Conservation (phyloP, 345 rosid genomes). For the Populus euphratica region DNA sequence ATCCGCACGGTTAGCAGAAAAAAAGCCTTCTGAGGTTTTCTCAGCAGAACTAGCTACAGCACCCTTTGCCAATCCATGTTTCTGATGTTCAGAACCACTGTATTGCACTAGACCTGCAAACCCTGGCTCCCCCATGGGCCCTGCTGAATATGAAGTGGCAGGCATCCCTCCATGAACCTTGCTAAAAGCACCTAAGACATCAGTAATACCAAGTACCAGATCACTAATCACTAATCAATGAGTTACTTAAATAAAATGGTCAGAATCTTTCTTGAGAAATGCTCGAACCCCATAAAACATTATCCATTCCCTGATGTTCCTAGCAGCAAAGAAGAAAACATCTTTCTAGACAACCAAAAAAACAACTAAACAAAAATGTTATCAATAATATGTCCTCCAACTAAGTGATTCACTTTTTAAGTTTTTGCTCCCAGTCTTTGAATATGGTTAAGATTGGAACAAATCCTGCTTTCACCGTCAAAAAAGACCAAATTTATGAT, state of each 20-base stretch:
- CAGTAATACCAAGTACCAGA: constrained; percentile 9
- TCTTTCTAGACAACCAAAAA: neutral
- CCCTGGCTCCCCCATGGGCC: constrained; percentile 35
- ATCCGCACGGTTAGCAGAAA: constrained; percentile 36
- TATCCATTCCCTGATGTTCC: neutral
- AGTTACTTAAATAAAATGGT: neutral
- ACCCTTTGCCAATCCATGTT: constrained; percentile 18
- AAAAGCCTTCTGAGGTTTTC: constrained; percentile 24
- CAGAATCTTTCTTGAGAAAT: neutral
- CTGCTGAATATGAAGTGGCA: constrained; percentile 27
- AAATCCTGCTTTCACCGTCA: neutral
- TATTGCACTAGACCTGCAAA: constrained; percentile 31
- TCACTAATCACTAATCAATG: neutral
- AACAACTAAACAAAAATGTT: neutral
- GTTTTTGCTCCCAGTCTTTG: neutral
- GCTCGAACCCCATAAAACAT: neutral
- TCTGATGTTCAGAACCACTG: constrained; percentile 28
- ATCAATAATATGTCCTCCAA: neutral
- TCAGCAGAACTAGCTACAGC: constrained; percentile 17
- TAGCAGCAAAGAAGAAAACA: neutral
- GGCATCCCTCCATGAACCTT: constrained; percentile 52
- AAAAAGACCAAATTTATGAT: neutral
- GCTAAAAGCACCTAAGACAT: constrained; percentile 47
- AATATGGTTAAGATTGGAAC: neutral
- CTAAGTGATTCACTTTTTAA: neutral